Conservation (phyloP, 371 early-diverging fungal genomes). For the Blastocladiella emersonii region DNA sequence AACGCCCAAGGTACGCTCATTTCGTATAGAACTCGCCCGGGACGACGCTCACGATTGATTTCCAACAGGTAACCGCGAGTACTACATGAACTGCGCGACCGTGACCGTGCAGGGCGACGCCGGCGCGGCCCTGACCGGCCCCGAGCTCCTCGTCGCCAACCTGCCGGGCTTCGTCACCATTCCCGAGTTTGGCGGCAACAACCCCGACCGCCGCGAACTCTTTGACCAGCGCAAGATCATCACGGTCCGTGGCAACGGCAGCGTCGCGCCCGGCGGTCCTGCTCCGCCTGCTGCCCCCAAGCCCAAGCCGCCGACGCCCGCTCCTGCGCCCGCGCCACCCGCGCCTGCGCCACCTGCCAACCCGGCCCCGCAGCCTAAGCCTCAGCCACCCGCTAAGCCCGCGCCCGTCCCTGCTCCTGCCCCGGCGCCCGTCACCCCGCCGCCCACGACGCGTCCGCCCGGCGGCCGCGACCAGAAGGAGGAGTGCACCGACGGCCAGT, state of each 20-base stretch:
- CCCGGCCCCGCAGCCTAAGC: neutral
- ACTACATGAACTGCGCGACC: constrained; percentile 8
- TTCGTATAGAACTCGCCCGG: too few relatives aligned
- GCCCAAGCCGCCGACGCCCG: neutral
- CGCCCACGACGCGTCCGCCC: neutral
- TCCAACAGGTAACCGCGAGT: constrained; percentile 6
- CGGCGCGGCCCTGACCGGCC: neutral
- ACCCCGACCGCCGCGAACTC: neutral
- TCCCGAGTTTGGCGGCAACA: neutral
- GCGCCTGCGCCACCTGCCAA: neutral
- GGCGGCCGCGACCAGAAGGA: neutral
- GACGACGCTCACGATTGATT: too few relatives aligned
- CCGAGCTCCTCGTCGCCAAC: constrained; percentile 1
- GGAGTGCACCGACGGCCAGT: neutral
- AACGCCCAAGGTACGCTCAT: too few relatives aligned
- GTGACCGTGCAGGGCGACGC: neutral
- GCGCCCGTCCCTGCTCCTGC: too few relatives aligned
- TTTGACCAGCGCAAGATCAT: neutral
- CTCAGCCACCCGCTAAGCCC: neutral
- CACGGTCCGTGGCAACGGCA: neutral
- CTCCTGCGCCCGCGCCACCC: neutral
- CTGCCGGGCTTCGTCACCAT: neutral
- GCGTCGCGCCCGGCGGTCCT: neutral
- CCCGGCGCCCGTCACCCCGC: neutral
- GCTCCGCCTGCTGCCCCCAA: neutral